Percentiles rank a stretch among this genome's conserved stretches.
Conservation (phyloP, 208 protist species). For the Entamoeba dispar region DNA sequence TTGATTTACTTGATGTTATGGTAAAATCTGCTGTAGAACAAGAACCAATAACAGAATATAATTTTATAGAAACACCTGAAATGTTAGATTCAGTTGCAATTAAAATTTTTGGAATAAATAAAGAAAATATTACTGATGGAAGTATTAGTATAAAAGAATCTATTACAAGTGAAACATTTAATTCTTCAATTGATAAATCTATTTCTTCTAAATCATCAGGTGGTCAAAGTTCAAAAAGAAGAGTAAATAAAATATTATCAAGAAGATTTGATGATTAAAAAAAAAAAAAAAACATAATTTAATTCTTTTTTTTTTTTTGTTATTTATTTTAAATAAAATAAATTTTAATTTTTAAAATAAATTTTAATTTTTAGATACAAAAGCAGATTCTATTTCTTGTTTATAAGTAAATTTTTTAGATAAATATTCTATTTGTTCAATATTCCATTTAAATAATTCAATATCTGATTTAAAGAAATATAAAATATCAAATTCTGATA, state of each 20-base stretch:
- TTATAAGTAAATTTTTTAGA: not conserved
- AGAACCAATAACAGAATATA: not conserved
- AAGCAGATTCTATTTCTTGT: no score
- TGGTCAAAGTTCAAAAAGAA: not conserved
- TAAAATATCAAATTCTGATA: not conserved
- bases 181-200: not conserved
- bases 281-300: no score
- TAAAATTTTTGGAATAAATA: not conserved
- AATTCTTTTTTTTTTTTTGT: no score
- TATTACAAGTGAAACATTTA: not conserved
- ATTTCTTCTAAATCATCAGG: not conserved
- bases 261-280: no score
- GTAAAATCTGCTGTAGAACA: not conserved
- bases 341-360: no score
- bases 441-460: not conserved
- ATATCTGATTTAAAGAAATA: not conserved
- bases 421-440: not conserved
- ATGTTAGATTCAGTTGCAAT: not conserved
- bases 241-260: no score
- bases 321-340: no score
- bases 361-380: no score
- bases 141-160: not conserved
- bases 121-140: not conserved
- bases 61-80: not conserved
- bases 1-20: not conserved